Base-by-base conservation (phyloP, 768 basidiomycete species). In the Galerina sulciceps region DNA sequence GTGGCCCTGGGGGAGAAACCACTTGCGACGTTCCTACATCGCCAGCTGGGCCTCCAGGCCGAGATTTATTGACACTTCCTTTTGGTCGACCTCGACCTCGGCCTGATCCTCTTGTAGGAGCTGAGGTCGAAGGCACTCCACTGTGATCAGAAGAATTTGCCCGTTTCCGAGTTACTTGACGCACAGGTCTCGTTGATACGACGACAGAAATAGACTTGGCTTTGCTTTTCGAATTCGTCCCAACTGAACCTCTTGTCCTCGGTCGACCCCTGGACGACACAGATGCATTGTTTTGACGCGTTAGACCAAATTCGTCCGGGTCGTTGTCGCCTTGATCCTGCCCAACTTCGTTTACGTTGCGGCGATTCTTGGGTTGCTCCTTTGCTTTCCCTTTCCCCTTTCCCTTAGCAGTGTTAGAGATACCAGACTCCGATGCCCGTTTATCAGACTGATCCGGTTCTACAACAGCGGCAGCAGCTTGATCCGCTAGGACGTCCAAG, bases 401-500 rank as follows among this genome's bases (percentile, higher is more conserved):
- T 34, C 15, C n/a, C 8, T 31, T 31, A 23, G n/a, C 36, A 36
- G 11, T n/a, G 8, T 20, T 31, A 17, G 53, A 35, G 18, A 20
- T 41, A 20, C 18, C 42, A 18, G 36, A 49, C 18, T 23, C 22
- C 40, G n/a, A 22, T 31, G 38, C 35, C 10, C 36, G 44, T 40
- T 50, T 54, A 45, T 55, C 44, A 36, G 44, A 18, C 45, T 44
- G 37, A 50, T 57, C 41, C 34, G 49, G 26, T 13, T 37, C 36
- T 11, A 46, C 45, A n/a, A 46, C 10, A 46, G 70, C 82, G 14
- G 74, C 83, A 8, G 86, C 87, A 4, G 89, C 89, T 69, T 91
- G 88, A 63, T 90, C 89, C 1, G 89, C 90, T 35, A 91, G 74
- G 10, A 91, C 88, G 64, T 91, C 88, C 66, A 91, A 73, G 4